These are phyloP conservation scores for Ulvella scutata DNA, from an alignment of 139 green algal genomes.

Conservation along the genomic window DNA sequence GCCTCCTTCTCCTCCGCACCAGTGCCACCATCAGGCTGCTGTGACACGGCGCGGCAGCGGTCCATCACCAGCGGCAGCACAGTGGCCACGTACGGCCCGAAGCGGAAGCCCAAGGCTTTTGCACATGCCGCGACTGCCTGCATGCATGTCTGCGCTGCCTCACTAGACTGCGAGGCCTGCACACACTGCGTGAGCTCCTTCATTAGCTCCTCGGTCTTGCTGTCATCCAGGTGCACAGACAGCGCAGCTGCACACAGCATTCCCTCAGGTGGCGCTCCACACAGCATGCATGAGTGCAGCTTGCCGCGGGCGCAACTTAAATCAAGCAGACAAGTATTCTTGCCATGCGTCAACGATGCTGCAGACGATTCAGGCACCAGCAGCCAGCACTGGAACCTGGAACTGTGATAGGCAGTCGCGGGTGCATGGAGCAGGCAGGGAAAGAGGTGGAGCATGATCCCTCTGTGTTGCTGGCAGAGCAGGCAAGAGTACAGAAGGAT, in stretches of 20 bases:
- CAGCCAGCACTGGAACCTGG: background rate
- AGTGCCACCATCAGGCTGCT: conserved; percentile 28
- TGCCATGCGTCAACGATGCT: background rate
- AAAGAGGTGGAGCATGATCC: too few relatives aligned
- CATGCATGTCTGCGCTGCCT: conserved; percentile 49
- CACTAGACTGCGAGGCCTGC: conserved; percentile 28
- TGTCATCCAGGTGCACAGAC: conserved; percentile 33
- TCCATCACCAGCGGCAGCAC: conserved; percentile 50
- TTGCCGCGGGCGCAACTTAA: too few relatives aligned
- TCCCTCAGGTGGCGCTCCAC: too few relatives aligned
- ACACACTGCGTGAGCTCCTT: conserved; percentile 34
- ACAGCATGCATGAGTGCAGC: too few relatives aligned
- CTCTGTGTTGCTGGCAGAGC: background rate
- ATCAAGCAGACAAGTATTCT: too few relatives aligned
- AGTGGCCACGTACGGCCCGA: conserved; percentile 45
- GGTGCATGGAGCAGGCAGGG: background rate
- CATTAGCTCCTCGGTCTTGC: conserved; percentile 28
- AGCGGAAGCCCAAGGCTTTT: conserved; percentile 47
- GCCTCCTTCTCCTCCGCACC: conserved; percentile 61
- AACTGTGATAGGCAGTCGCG: background rate
- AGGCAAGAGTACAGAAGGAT: conserved; percentile 4
- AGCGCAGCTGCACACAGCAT: conserved; percentile 36
- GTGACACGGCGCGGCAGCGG: conserved; percentile 17
- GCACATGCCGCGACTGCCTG: conserved; percentile 50
- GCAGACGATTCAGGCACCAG: background rate